These are phyloP conservation scores for Furcasterigmium furcatum DNA, from an alignment of 2,329 filamentous ascomycete genomes.

Conservation along the genomic window DNA sequence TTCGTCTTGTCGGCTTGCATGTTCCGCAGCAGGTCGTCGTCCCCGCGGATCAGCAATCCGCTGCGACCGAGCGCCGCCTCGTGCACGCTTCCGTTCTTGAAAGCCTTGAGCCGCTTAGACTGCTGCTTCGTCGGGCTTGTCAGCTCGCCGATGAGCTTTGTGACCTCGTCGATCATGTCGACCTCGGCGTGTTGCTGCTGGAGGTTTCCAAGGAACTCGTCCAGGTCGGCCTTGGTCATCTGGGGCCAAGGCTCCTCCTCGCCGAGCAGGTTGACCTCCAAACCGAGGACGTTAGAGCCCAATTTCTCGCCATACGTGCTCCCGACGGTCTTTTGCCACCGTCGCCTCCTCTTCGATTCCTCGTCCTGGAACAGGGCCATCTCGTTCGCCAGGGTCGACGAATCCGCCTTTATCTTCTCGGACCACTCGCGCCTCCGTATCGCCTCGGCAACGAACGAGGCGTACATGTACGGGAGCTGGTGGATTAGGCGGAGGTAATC, in stretches of 20 bases:
- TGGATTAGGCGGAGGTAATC: constrained; percentile 77
- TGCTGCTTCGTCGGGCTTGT: constrained; percentile 82
- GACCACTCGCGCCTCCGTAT: constrained; percentile 86
- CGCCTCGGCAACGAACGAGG: constrained; percentile 82
- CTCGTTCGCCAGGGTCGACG: constrained; percentile 84
- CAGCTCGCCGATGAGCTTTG: constrained; percentile 74
- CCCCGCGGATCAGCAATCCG: constrained; percentile 79
- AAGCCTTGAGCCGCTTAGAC: constrained; percentile 81
- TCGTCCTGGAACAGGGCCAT: constrained; percentile 91
- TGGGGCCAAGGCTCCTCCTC: constrained; percentile 79
- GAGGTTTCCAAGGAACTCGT: constrained; percentile 67
- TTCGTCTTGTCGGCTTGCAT: constrained; percentile 82
- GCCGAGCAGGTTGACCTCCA: constrained; percentile 82
- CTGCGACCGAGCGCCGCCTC: constrained; percentile 86
- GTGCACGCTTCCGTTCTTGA: constrained; percentile 94
- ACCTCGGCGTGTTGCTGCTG: constrained; percentile 63
- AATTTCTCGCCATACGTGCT: constrained; percentile 66
- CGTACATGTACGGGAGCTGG: constrained; percentile 84
- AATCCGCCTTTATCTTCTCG: constrained; percentile 85
- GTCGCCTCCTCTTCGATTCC: constrained; percentile 81
- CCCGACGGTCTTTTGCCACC: constrained; percentile 85
- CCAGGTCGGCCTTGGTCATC: constrained; percentile 72
- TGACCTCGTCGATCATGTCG: constrained; percentile 66
- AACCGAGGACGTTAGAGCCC: constrained; percentile 67
- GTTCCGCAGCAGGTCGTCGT: constrained; percentile 74